Evolutionary conservation across 768 basidiomycete species (phyloP), one percentile per base, ranked within the genome.

Genomic region (Daedaleopsis nitida): DNA sequence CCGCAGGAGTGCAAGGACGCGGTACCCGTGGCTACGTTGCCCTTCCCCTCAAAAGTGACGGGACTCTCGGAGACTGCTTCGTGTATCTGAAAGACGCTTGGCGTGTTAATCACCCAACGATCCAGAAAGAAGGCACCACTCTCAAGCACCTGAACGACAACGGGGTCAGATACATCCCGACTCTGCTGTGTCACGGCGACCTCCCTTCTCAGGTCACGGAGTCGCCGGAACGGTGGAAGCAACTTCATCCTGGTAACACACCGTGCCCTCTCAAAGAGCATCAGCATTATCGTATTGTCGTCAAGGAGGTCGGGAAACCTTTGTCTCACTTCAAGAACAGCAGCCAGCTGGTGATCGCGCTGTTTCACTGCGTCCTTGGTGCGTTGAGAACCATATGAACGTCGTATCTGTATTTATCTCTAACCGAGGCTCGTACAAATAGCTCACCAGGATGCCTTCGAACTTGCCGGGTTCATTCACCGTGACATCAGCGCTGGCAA

Each of bases 401-500:
- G 9, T n/a, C 21, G 14, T 1, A 24, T 39, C 16, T 32, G 17
- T 27, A 5, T 13, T 23, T 4, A 51, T 32, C 6, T 23, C 7
- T n/a, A 9, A 50, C 10, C 21, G 7, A 32, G 7, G 27, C 27
- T 32, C 27, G 27, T 32, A 3, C 27, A 32, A 32, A 3, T 16
- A 58, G 58, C 58, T 0, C 58, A 52, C 17, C 5, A 51, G 7
- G 42, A 34, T 11, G 58, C 58, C 0, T 58, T 52, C 23, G 34
- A 50, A 24, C n/a, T n/a, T n/a, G 38, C 51, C 5, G 48, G 39
- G n/a, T 42, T 54, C 16, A 45, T 63, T 3, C 57, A 58, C 16
- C 47, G 62, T 2, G 62, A 58, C 48, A 63, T 63, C 48, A 62
- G 60, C 32, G n/a, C 19, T 21, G 50, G 50, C 16, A 62, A 62